These are phyloP conservation scores for Xylaria sp. DNA, from an alignment of 2,329 filamentous ascomycete species.

Conservation along the genomic window DNA sequence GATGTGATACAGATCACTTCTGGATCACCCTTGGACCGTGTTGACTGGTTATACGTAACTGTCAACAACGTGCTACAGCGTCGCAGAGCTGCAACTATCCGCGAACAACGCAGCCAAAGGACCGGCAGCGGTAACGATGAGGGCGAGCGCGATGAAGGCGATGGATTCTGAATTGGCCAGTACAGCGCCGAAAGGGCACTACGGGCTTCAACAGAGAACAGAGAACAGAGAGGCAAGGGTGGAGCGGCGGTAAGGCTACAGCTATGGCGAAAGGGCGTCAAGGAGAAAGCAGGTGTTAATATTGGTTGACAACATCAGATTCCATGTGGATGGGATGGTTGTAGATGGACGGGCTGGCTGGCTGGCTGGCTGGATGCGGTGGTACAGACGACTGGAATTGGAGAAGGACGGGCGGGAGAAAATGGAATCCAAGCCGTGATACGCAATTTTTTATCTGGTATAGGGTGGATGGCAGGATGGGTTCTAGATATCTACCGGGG, in stretches of 20 bases:
- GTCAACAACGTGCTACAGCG: conserved; percentile 29
- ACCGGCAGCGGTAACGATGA: conserved; percentile 5
- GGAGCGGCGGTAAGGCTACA: conserved; percentile 4
- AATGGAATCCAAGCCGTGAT: conserved; percentile 5
- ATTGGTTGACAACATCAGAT: conserved; percentile 19
- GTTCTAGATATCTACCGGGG: conserved; percentile 15
- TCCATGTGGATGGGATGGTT: conserved; percentile 5
- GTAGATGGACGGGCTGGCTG: conserved; percentile 3
- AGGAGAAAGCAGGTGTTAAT: conserved; percentile 9
- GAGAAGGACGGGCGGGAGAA: conserved; percentile 13
- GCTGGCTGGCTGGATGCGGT: too few species aligned
- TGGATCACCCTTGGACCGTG: conserved; percentile 8
- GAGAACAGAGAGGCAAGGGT: conserved; percentile 5
- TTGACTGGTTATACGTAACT: conserved; percentile 16
- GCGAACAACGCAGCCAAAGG: conserved; percentile 17
- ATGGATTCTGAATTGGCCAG: background rate
- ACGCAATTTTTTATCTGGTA: conserved; percentile 17
- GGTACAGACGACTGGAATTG: conserved; percentile 18
- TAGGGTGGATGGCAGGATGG: conserved; percentile 9
- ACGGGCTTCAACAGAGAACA: background rate
- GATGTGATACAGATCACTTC: conserved; percentile 12
- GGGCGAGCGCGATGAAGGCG: too few species aligned
- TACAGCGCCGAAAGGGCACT: conserved; percentile 4
- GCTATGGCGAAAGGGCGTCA: conserved; percentile 12
- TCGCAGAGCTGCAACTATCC: conserved; percentile 30